Evolutionary conservation across 1,284 basidiomycete species (phyloP).

Genomic region (Tetrapyrgos nigripes): DNA sequence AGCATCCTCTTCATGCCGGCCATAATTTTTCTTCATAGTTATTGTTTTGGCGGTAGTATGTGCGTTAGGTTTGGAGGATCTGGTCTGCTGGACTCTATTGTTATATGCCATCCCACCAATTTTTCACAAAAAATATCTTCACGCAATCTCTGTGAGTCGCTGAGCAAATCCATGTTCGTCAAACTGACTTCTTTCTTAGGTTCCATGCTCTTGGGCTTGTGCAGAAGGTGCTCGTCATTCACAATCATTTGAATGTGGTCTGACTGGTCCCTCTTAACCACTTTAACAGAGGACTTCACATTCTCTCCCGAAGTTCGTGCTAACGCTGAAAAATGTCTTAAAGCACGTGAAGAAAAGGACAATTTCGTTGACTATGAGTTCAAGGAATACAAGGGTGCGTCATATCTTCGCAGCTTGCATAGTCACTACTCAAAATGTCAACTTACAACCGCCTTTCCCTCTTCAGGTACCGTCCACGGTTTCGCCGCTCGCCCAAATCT

Average conservation of each 20-base stretch:
- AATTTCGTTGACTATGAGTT: conserved; percentile 60
- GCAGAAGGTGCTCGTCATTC: conserved; percentile 52
- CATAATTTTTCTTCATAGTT: conserved; percentile 37
- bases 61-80: conserved; percentile 48
- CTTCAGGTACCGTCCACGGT: conserved; percentile 59
- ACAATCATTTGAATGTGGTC: neutral
- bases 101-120: conserved; percentile 63
- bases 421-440: neutral
- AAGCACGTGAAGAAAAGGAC: conserved; percentile 47
- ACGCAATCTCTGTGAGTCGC: conserved; percentile 46
- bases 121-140: conserved; percentile 44
- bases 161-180: neutral
- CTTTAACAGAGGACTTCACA: conserved; percentile 51
- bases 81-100: conserved; percentile 50
- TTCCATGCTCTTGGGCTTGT: conserved; percentile 61
- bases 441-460: neutral
- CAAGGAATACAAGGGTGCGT: conserved; percentile 56
- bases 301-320: conserved; percentile 48
- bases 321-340: conserved; percentile 51
- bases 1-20: neutral
- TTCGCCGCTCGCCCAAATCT: conserved; percentile 61
- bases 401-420: neutral
- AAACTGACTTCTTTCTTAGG: conserved; percentile 22
- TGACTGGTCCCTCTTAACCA: neutral
- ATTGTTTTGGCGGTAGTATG: conserved; percentile 65